Conservation (phyloP, 2,329 filamentous ascomycete species). For the Xylaria sp. region DNA sequence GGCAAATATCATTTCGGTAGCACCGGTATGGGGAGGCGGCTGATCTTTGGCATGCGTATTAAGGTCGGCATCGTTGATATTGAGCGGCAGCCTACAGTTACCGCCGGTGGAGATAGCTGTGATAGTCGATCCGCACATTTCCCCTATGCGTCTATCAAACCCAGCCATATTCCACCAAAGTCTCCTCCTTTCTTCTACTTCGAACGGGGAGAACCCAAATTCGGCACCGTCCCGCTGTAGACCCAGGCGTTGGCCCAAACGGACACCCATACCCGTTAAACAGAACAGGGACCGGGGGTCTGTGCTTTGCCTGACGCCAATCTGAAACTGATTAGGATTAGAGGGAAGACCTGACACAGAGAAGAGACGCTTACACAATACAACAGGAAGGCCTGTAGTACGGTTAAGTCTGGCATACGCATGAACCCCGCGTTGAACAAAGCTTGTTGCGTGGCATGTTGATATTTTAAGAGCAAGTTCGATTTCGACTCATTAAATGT, state of each 20-base stretch:
- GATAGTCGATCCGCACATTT: slow-evolving; percentile 70
- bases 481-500: slow-evolving; percentile 66
- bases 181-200: slow-evolving; percentile 76
- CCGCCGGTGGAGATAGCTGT: slow-evolving; percentile 65
- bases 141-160: slow-evolving; percentile 75
- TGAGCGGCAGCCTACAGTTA: slow-evolving; percentile 68
- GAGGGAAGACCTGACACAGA: slow-evolving; percentile 2
- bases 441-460: slow-evolving; percentile 70
- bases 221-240: slow-evolving; percentile 72
- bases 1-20: slow-evolving; percentile 71
- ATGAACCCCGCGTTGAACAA: slow-evolving; percentile 75
- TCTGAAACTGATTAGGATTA: slow-evolving; percentile 54
- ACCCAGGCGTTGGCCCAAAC: slow-evolving; percentile 75
- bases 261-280: slow-evolving; percentile 72
- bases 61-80: slow-evolving; percentile 71
- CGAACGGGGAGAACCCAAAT: slow-evolving; percentile 64
- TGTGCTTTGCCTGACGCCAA: slow-evolving; percentile 67
- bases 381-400: slow-evolving; percentile 74
- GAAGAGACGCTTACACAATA: slow-evolving; percentile 64
- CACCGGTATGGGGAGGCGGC: slow-evolving; percentile 60
- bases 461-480: slow-evolving; percentile 63
- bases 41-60: slow-evolving; percentile 66
- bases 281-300: slow-evolving; percentile 71
- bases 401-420: slow-evolving; percentile 70
- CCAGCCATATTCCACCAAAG: slow-evolving; percentile 79